A percentile compares a stretch with the other conserved stretches of the same genome.
Conservation (phyloP, 495 filamentous ascomycete species). For the Staphylotrichum longicolle region DNA sequence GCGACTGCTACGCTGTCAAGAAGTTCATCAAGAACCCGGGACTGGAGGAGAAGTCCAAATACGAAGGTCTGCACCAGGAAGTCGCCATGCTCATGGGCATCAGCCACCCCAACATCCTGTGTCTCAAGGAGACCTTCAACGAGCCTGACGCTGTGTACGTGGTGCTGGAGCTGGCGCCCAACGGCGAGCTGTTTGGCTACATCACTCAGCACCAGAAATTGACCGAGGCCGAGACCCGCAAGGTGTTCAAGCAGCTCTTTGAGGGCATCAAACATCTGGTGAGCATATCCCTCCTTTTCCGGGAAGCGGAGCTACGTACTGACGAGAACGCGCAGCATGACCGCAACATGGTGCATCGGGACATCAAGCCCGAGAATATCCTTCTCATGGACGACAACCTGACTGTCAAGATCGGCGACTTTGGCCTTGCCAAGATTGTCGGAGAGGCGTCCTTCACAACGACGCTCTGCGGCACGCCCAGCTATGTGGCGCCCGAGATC, state of each 20-base stretch:
- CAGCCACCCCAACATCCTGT: constrained; percentile 91
- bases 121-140: constrained; percentile 92
- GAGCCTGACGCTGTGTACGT: constrained; percentile 89
- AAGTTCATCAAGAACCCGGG: constrained; percentile 80
- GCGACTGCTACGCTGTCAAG: constrained; percentile 87
- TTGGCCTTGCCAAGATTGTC: constrained; percentile 97
- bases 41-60: constrained; percentile 75
- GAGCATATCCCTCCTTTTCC: constrained; percentile 31
- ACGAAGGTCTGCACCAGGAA: constrained; percentile 86
- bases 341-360: constrained; percentile 93
- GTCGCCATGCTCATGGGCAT: constrained; percentile 95
- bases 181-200: constrained; percentile 93
- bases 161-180: constrained; percentile 83
- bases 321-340: constrained; percentile 70
- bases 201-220: constrained; percentile 88
- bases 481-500: constrained; percentile 96
- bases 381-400: constrained; percentile 79
- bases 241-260: constrained; percentile 87
- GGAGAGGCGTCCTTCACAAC: constrained; percentile 98
- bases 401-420: constrained; percentile 90
- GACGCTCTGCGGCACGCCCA: constrained; percentile 93
- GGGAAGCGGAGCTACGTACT: constrained; percentile 27
- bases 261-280: constrained; percentile 94
- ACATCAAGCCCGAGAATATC: constrained; percentile 99
- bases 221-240: constrained; percentile 76